These are phyloP conservation scores for Chalaropsis ovoidea DNA, from an alignment of 2,329 filamentous ascomycete genomes.

Conservation along the genomic window DNA sequence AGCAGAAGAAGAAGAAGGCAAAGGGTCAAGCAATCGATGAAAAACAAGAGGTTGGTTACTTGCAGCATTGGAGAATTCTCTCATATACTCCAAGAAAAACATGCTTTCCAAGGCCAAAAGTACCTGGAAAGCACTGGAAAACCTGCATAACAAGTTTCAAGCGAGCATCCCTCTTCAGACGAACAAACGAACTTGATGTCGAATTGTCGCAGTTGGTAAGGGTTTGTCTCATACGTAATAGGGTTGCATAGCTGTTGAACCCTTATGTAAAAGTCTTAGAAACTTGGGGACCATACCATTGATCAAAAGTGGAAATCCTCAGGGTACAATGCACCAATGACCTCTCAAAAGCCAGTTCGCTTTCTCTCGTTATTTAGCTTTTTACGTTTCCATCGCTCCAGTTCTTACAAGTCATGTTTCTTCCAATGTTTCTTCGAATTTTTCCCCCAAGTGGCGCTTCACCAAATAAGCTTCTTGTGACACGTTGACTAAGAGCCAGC, in stretches of 20 bases:
- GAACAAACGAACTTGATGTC: not conserved
- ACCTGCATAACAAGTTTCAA: slow-evolving; percentile 2
- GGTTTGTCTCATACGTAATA: not conserved
- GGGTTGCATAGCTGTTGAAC: not conserved
- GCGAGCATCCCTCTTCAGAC: not conserved
- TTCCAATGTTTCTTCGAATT: not conserved
- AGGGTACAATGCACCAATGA: too few species aligned
- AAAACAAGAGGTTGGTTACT: not conserved
- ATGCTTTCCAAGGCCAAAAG: slow-evolving; percentile 4
- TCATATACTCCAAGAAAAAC: slow-evolving; percentile 4
- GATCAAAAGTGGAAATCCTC: too few species aligned
- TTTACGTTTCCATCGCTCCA: too few species aligned
- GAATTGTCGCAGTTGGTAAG: not conserved
- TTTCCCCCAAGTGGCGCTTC: not conserved
- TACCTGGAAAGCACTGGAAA: not conserved
- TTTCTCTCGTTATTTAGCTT: too few species aligned
- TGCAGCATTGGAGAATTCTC: not conserved
- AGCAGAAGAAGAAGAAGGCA: not conserved
- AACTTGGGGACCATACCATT: too few species aligned
- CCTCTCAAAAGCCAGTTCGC: too few species aligned
- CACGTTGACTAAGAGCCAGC: not conserved
- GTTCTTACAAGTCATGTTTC: too few species aligned
- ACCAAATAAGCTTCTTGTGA: not conserved
- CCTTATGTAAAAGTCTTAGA: too few species aligned
- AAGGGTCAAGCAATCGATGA: not conserved